These are phyloP conservation scores for Botrytis deweyae DNA, from an alignment of 2,329 filamentous ascomycete genomes.

Conservation along the genomic window DNA sequence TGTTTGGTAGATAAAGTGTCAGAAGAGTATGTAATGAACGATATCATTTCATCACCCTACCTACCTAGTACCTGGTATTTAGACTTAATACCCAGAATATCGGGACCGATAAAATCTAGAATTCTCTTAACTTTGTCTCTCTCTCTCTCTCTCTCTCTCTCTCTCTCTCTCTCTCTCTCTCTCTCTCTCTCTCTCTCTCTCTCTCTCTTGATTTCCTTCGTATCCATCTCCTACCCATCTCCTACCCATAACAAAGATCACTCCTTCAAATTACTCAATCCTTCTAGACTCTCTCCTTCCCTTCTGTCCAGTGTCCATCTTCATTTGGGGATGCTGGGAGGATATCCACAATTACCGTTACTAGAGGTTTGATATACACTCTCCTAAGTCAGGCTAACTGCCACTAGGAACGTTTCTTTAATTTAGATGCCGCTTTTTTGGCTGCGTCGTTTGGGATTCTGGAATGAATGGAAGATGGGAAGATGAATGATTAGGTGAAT, in stretches of 20 bases:
- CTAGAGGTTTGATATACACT: background rate
- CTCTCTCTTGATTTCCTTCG: background rate
- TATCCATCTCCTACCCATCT: background rate
- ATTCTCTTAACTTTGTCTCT: no score
- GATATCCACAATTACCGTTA: background rate
- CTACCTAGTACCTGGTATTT: no score
- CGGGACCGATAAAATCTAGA: background rate
- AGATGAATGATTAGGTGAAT: no score
- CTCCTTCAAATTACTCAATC: background rate
- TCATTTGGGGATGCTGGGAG: background rate
- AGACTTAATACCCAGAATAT: background rate
- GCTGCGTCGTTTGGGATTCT: background rate
- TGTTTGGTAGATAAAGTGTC: background rate
- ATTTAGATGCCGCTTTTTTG: background rate
- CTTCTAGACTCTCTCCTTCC: background rate
- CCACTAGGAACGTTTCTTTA: background rate
- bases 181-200: background rate
- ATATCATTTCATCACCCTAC: background rate
- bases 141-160: background rate
- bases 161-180: background rate
- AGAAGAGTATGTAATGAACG: no score
- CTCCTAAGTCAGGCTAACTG: background rate
- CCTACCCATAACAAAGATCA: background rate
- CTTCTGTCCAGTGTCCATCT: background rate
- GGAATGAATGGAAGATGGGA: background rate